Evolutionary conservation across 371 early-diverging fungal genomes (phyloP).

Genomic region (Mortierella sp.): DNA sequence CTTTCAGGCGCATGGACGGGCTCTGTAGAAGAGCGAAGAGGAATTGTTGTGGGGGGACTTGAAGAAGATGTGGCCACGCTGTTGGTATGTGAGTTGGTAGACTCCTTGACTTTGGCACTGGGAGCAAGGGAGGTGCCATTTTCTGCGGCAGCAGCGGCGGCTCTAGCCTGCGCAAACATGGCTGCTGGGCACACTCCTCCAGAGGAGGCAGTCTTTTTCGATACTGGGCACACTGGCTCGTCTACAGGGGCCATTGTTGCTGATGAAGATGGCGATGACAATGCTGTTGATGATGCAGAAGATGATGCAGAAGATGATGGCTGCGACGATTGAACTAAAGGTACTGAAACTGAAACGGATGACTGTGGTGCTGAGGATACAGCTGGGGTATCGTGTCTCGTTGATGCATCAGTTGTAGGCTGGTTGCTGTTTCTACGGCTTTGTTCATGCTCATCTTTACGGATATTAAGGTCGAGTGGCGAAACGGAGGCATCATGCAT

Average conservation of each 20-base stretch:
- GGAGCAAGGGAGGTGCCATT: background rate
- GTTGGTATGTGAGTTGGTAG: background rate
- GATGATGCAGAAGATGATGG: background rate
- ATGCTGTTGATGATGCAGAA: background rate
- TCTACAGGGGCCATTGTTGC: background rate
- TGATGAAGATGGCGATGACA: background rate
- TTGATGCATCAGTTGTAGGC: background rate
- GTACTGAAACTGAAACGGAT: background rate
- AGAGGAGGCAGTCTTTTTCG: conserved; percentile 47
- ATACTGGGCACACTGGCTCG: conserved; percentile 45
- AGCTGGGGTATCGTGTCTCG: conserved; percentile 9
- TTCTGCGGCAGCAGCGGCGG: conserved; percentile 9
- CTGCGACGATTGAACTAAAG: background rate
- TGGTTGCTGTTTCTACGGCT: background rate
- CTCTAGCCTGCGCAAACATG: conserved; percentile 50
- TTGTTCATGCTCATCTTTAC: background rate
- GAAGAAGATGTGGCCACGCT: background rate
- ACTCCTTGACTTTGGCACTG: too few relatives aligned
- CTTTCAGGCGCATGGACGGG: conserved; percentile 1
- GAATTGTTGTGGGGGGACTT: background rate
- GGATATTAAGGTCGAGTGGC: background rate
- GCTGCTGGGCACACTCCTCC: conserved; percentile 51
- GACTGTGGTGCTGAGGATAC: background rate
- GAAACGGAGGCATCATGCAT: conserved; percentile 8
- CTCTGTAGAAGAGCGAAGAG: conserved; percentile 18